phyloP scores from a whole-genome alignment of 805 yeast species.

The Yarrowia deformans region DNA sequence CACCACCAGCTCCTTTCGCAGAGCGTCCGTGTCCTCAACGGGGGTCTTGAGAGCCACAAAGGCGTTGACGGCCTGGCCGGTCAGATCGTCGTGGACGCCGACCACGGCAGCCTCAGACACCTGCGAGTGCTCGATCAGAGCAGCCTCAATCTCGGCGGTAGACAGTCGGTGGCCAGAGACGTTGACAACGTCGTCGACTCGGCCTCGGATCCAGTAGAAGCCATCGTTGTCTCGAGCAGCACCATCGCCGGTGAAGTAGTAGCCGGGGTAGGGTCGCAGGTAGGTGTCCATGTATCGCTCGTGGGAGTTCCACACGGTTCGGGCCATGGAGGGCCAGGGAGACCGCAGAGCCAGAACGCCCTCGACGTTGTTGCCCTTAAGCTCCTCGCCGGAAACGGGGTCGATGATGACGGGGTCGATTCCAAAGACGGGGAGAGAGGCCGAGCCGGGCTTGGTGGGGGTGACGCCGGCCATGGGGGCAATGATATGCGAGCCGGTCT shows the following conservation, averaged over 20 bases:
- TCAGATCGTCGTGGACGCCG: slow-evolving; percentile 91
- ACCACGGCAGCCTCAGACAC: slow-evolving; percentile 98
- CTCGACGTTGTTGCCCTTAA: slow-evolving; percentile 87
- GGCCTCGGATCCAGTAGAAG: slow-evolving; percentile 96
- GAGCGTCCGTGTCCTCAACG: slow-evolving; percentile 52
- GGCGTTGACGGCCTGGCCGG: slow-evolving; percentile 97
- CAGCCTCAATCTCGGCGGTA: slow-evolving; percentile 98
- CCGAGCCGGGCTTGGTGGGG: slow-evolving; percentile 97
- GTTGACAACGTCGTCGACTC: slow-evolving; percentile 98
- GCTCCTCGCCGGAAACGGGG: slow-evolving; percentile 87
- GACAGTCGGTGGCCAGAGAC: slow-evolving; percentile 97
- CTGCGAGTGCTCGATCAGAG: slow-evolving; percentile 74
- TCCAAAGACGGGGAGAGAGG: slow-evolving; percentile 96
- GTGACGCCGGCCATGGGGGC: slow-evolving; percentile 94
- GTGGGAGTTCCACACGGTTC: slow-evolving; percentile 92
- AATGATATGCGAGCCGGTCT: slow-evolving; percentile 93
- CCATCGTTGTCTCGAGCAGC: slow-evolving; percentile 98
- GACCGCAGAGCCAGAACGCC: slow-evolving; percentile 91
- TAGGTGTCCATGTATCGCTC: slow-evolving; percentile 88
- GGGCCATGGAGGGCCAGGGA: slow-evolving; percentile 99
- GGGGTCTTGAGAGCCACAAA: slow-evolving; percentile 81
- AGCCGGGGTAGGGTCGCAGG: slow-evolving; percentile 89
- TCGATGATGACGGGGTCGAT: slow-evolving; percentile 89
- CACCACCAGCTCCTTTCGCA: slow-evolving; percentile 75
- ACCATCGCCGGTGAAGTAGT: slow-evolving; percentile 97